phyloP scores from a whole-genome alignment of 1,284 basidiomycete species.

The Hemileia vastatrix region DNA sequence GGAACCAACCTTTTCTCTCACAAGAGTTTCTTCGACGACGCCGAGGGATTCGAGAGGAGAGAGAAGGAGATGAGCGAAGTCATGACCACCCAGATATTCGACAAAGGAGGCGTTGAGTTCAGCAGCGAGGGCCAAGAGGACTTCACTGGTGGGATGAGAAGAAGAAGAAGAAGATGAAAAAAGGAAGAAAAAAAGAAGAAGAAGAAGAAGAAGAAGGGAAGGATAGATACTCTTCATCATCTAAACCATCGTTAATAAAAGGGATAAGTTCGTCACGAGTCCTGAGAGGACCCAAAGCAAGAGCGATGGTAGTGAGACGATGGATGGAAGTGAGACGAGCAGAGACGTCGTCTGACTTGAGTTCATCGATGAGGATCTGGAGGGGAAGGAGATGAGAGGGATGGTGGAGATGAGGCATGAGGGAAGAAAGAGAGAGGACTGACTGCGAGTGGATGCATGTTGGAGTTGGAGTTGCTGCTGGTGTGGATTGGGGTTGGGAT shows the following conservation, averaged over 20 bases:
- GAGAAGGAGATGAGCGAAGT: conserved; percentile 77
- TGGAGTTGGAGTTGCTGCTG: too few relatives aligned
- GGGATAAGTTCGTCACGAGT: conserved; percentile 92
- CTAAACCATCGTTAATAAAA: conserved; percentile 94
- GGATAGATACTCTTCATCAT: conserved; percentile 71
- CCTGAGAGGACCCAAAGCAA: conserved; percentile 89
- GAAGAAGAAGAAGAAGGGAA: background rate
- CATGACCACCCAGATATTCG: conserved; percentile 86
- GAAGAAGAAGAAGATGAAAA: background rate
- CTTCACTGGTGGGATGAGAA: conserved; percentile 51
- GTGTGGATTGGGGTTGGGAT: too few relatives aligned
- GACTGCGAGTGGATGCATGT: too few relatives aligned
- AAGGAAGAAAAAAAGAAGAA: background rate
- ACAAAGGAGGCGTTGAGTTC: conserved; percentile 67
- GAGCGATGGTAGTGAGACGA: conserved; percentile 94
- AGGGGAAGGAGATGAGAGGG: too few relatives aligned
- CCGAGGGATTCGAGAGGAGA: conserved; percentile 92
- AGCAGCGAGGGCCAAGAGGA: conserved; percentile 88
- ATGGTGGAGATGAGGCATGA: too few relatives aligned
- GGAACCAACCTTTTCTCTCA: conserved; percentile 81
- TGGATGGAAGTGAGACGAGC: conserved; percentile 93
- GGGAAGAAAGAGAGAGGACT: too few relatives aligned
- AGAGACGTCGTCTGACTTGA: conserved; percentile 87
- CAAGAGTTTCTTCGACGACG: conserved; percentile 94
- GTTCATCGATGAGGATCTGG: conserved; percentile 75